A percentile compares a stretch with the other conserved stretches of the same genome.
These are phyloP conservation scores for Cladosporium halotolerans DNA, from an alignment of 2,329 filamentous ascomycete species.

Conservation along the genomic window DNA sequence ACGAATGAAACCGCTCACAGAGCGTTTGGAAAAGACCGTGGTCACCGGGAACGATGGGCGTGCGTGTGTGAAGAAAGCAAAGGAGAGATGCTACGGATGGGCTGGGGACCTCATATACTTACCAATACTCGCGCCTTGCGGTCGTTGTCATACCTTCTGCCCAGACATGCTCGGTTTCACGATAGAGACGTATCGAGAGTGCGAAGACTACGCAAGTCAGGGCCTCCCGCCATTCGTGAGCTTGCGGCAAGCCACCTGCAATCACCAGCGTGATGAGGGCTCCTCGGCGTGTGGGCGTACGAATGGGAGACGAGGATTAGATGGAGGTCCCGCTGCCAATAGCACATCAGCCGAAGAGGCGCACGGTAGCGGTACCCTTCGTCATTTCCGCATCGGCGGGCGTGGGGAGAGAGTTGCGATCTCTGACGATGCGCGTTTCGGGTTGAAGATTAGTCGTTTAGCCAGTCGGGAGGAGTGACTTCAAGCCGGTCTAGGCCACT, in stretches of 20 bases:
- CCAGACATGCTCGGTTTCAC: slow-evolving; percentile 5
- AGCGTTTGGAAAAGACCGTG: slow-evolving; percentile 23
- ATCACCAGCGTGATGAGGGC: slow-evolving; percentile 1
- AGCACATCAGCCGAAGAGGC: background rate
- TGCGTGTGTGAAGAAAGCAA: background rate
- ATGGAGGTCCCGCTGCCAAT: background rate
- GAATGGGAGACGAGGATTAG: background rate
- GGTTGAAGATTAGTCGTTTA: slow-evolving; percentile 1
- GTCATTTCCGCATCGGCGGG: slow-evolving; percentile 7
- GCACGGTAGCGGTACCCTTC: background rate
- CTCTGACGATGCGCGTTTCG: slow-evolving; percentile 11
- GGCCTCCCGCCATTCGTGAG: background rate
- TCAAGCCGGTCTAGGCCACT: slow-evolving; percentile 2
- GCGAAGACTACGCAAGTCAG: background rate
- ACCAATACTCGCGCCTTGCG: background rate
- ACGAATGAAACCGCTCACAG: slow-evolving; percentile 27
- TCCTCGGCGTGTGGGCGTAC: background rate
- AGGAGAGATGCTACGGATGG: background rate
- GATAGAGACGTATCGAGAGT: background rate
- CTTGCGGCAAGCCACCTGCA: background rate
- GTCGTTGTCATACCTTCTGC: background rate
- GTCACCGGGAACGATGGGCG: slow-evolving; percentile 5
- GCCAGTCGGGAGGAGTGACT: slow-evolving; percentile 3
- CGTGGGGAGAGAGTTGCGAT: background rate
- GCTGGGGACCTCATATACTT: background rate